Conservation (phyloP, 23 red algal genomes). For the Cyanidium caldarium region DNA sequence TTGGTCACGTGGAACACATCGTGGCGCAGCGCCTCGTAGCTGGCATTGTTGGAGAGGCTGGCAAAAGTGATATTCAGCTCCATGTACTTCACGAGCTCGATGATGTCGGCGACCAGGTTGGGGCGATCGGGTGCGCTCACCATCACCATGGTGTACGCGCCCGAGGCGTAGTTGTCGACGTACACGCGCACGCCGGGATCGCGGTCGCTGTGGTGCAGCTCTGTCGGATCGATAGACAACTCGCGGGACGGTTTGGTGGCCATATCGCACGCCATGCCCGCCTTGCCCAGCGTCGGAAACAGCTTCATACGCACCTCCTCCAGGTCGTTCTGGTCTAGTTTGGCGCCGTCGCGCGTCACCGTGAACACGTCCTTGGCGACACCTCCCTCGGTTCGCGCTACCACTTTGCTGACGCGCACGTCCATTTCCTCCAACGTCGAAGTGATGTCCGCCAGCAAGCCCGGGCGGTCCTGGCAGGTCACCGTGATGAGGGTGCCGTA, state of each 20-base stretch:
- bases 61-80: conserved; percentile 22
- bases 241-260: background rate
- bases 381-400: conserved; percentile 1
- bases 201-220: background rate
- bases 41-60: background rate
- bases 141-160: background rate
- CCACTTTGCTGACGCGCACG: background rate
- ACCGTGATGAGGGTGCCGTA: conserved; percentile 6
- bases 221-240: background rate
- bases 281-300: background rate
- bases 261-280: background rate
- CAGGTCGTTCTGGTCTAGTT: conserved; percentile 1
- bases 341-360: conserved; percentile 7
- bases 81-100: conserved; percentile 1
- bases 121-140: conserved; percentile 9
- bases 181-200: conserved; percentile 4
- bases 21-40: conserved; percentile 2
- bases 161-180: conserved; percentile 8
- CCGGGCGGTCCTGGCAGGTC: background rate
- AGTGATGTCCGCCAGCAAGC: conserved; percentile 12
- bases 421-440: background rate
- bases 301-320: background rate
- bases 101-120: background rate
- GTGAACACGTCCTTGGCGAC: conserved; percentile 7
- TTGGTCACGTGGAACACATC: conserved; percentile 16